A percentile compares a stretch with the other conserved stretches of the same genome.
Conservation (phyloP, 768 basidiomycete species). For the Hericium rajendrae region DNA sequence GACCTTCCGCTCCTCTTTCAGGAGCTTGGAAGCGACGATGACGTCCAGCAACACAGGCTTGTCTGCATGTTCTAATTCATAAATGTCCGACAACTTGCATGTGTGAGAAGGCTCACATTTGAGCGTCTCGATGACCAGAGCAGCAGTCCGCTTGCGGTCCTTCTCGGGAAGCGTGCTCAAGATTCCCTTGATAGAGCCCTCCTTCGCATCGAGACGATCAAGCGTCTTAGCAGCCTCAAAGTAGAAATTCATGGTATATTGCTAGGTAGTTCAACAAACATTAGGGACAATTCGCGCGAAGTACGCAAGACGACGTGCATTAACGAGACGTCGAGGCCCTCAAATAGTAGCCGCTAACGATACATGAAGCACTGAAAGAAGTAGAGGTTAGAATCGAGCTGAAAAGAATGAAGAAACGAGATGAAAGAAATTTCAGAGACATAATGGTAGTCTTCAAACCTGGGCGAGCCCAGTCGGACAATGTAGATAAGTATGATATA, state of each 20-base stretch:
- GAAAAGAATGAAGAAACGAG: not conserved
- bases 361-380: slow-evolving; percentile 1
- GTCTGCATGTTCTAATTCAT: slow-evolving; percentile 37
- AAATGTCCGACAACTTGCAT: not conserved
- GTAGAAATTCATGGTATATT: slow-evolving; percentile 80
- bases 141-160: slow-evolving; percentile 67
- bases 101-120: slow-evolving; percentile 55
- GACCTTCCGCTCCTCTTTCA: slow-evolving; percentile 71
- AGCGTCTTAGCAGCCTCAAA: slow-evolving; percentile 79
- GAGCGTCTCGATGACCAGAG: slow-evolving; percentile 87
- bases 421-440: slow-evolving; percentile 9
- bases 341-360: not conserved
- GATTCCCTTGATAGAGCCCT: slow-evolving; percentile 88
- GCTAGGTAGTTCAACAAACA: slow-evolving; percentile 3
- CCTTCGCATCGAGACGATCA: slow-evolving; percentile 78
- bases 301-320: slow-evolving; percentile 6
- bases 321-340: not conserved
- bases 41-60: slow-evolving; percentile 66
- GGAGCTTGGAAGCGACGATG: slow-evolving; percentile 54
- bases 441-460: slow-evolving; percentile 36
- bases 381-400: slow-evolving; percentile 10
- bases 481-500: slow-evolving; percentile 74
- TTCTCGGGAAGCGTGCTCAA: slow-evolving; percentile 66
- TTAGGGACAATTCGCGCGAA: slow-evolving; percentile 3
- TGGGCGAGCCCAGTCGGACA: slow-evolving; percentile 58